A percentile compares a stretch with the other conserved stretches of the same genome.
Evolutionary conservation across 1,284 basidiomycete genomes (phyloP).

Genomic region (Phellopilus nigrolimitatus): DNA sequence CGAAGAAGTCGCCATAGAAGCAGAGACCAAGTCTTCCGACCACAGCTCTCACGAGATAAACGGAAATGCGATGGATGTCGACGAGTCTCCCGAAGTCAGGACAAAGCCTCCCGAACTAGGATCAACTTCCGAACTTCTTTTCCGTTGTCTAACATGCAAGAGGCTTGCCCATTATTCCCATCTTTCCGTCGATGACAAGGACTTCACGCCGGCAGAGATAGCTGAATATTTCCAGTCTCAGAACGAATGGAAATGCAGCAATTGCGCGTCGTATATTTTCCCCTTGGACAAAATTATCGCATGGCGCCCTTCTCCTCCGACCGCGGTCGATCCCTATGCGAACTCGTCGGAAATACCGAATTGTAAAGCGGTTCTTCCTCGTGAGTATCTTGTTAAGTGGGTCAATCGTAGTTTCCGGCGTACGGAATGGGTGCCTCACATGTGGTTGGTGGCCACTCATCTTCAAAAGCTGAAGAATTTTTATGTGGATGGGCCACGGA

Average conservation of each 20-base stretch:
- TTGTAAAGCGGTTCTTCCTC: constrained; percentile 59
- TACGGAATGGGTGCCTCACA: constrained; percentile 84
- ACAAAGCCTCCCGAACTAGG: constrained; percentile 21
- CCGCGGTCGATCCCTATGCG: constrained; percentile 48
- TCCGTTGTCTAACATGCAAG: constrained; percentile 78
- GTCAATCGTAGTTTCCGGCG: constrained; percentile 69
- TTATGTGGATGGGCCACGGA: constrained; percentile 60
- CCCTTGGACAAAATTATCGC: constrained; percentile 84
- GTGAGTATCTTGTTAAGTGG: constrained; percentile 93
- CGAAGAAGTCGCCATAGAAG: constrained; percentile 49
- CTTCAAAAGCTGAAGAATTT: constrained; percentile 70
- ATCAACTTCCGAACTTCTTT: constrained; percentile 48
- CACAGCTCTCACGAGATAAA: constrained; percentile 14
- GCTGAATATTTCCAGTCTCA: constrained; percentile 60
- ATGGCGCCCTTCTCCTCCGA: constrained; percentile 76
- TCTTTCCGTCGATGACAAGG: constrained; percentile 41
- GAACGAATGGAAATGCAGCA: constrained; percentile 71
- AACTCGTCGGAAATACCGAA: constrained; percentile 41
- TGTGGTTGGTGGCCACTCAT: constrained; percentile 73
- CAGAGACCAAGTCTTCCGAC: constrained; percentile 32
- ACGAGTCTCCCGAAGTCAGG: constrained; percentile 24
- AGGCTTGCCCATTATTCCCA: constrained; percentile 78
- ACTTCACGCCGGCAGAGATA: constrained; percentile 37
- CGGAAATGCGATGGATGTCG: constrained; percentile 33
- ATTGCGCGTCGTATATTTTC: constrained; percentile 73